Evolutionary conservation across 768 basidiomycete species (phyloP).

Genomic region (Amanita pallidorosea): DNA sequence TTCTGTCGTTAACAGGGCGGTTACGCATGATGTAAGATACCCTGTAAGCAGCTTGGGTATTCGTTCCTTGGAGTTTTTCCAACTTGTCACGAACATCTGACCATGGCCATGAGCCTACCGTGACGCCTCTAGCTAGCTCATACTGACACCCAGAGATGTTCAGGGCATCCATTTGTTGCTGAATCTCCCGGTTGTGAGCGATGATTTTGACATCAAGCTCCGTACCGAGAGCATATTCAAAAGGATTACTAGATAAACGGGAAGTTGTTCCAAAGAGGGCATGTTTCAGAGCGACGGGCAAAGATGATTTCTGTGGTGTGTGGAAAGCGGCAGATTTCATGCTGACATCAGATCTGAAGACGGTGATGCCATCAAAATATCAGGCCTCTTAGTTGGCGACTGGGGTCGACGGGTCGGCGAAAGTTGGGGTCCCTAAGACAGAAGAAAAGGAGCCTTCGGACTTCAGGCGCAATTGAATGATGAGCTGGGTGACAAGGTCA

Average conservation of each 20-base stretch:
- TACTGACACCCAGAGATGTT: conserved; percentile 35
- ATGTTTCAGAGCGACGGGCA: neutral
- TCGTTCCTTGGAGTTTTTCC: conserved; percentile 17
- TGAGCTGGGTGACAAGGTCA: neutral
- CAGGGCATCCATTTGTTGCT: conserved; percentile 22
- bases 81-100: conserved; percentile 20
- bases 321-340: neutral
- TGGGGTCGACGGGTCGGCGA: neutral
- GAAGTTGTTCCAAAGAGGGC: neutral
- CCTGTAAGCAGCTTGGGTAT: conserved; percentile 18
- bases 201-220: conserved; percentile 20
- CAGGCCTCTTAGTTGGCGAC: neutral
- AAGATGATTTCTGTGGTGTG: neutral
- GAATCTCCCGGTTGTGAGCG: conserved; percentile 22
- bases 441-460: conserved; percentile 1
- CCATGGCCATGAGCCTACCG: conserved; percentile 29
- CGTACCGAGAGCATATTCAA: conserved; percentile 10
- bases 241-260: neutral
- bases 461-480: neutral
- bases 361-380: neutral
- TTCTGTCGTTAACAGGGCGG: conserved; percentile 2
- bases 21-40: conserved; percentile 24
- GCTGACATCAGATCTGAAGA: neutral
- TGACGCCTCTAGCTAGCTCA: conserved; percentile 33
- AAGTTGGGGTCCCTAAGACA: neutral